Evolutionary conservation across 2,329 filamentous ascomycete genomes (phyloP).

Genomic region (Stagonosporopsis vannaccii): DNA sequence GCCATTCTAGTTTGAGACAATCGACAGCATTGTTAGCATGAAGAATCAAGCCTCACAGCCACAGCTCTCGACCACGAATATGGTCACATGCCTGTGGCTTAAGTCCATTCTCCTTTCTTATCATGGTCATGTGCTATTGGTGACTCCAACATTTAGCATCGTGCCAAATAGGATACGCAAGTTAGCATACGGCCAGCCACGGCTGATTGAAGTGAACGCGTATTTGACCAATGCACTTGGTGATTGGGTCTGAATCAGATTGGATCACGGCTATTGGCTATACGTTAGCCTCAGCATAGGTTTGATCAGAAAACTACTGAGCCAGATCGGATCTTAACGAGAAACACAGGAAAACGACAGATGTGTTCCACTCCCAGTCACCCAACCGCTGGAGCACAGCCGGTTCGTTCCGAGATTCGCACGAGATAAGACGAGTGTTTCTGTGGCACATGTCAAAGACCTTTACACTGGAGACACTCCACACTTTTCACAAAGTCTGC

Average conservation of each 20-base stretch:
- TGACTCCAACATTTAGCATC: conserved; percentile 26
- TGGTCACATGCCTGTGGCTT: conserved; percentile 32
- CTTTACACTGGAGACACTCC: conserved; percentile 4
- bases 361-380: neutral
- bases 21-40: conserved; percentile 3
- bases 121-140: conserved; percentile 1
- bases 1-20: conserved; percentile 2
- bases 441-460: neutral
- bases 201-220: neutral
- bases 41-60: conserved; percentile 22
- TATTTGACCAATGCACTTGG: neutral
- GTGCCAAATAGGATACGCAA: conserved; percentile 28
- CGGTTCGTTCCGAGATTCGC: neutral
- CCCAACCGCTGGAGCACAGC: neutral
- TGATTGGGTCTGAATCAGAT: neutral
- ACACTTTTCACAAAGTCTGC: conserved; percentile 23
- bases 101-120: conserved; percentile 10
- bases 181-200: conserved; percentile 10
- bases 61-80: conserved; percentile 21
- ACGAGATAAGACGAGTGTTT: neutral
- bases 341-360: neutral
- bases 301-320: neutral
- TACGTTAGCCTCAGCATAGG: neutral
- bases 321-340: neutral
- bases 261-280: neutral